Conservation (phyloP, 2,329 filamentous ascomycete species). For the Dactylellina cionopaga region DNA sequence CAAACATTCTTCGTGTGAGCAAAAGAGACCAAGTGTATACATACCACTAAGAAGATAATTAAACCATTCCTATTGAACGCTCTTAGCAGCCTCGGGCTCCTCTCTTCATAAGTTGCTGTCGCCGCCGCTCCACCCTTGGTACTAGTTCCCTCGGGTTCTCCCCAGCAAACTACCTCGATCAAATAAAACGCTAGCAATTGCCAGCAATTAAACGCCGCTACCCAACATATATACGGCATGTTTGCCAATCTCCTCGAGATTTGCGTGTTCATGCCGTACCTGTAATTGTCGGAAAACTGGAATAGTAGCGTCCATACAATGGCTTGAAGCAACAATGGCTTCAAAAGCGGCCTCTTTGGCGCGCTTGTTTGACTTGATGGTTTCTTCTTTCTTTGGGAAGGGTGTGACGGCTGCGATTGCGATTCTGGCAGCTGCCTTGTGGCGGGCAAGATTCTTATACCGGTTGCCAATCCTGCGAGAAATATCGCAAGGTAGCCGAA, state of each 20-base stretch:
- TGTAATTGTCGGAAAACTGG: constrained; percentile 74
- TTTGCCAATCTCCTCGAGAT: constrained; percentile 93
- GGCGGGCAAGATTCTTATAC: constrained; percentile 79
- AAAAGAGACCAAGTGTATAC: constrained; percentile 16
- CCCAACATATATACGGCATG: constrained; percentile 91
- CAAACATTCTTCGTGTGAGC: neutral
- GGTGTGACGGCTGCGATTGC: constrained; percentile 10
- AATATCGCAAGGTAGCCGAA: constrained; percentile 94
- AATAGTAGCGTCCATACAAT: constrained; percentile 77
- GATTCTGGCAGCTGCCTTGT: constrained; percentile 49
- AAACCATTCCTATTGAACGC: constrained; percentile 91
- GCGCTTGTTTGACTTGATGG: constrained; percentile 62
- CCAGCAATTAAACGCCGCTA: constrained; percentile 86
- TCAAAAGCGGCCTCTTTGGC: constrained; percentile 69
- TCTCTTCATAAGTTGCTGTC: constrained; percentile 73
- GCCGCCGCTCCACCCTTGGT: constrained; percentile 63
- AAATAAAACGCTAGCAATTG: constrained; percentile 81
- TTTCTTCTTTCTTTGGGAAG: constrained; percentile 50
- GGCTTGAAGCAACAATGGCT: constrained; percentile 73
- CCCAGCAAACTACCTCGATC: constrained; percentile 82
- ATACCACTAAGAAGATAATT: constrained; percentile 76
- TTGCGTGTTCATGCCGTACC: constrained; percentile 73
- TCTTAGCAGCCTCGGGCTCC: constrained; percentile 79
- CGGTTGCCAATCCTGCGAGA: constrained; percentile 84
- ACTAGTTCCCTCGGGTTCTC: constrained; percentile 70